A percentile compares a stretch with the other conserved stretches of the same genome.
Evolutionary conservation across 257 asterid species (phyloP).

Genomic region (Lithospermum erythrorhizon): DNA sequence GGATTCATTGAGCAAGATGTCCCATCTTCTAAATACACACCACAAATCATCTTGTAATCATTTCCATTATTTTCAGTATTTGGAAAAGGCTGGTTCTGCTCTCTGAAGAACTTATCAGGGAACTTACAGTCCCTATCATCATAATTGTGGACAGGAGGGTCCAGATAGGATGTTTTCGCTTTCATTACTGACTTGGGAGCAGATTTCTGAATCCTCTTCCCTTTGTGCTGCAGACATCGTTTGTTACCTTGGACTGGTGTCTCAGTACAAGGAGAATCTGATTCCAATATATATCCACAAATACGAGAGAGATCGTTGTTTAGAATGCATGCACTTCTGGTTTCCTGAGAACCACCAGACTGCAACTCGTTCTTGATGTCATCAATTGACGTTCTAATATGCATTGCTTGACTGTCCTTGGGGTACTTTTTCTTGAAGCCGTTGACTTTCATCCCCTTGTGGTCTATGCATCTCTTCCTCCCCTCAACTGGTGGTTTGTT

Average conservation of each 20-base stretch:
- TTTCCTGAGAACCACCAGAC: background rate
- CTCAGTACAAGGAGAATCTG: conserved; percentile 25
- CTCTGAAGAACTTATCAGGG: background rate
- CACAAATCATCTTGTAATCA: conserved; percentile 14
- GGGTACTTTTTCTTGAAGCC: conserved; percentile 25
- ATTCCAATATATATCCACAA: conserved; percentile 25
- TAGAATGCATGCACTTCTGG: background rate
- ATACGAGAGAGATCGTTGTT: conserved; percentile 1
- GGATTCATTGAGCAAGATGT: conserved; percentile 22
- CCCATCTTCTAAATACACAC: conserved; percentile 19
- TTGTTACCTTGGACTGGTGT: conserved; percentile 24
- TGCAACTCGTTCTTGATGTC: background rate
- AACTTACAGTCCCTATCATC: background rate
- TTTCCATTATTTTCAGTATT: background rate
- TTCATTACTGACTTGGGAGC: conserved; percentile 2
- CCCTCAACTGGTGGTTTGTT: conserved; percentile 48
- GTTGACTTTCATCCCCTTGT: conserved; percentile 79
- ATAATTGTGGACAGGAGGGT: conserved; percentile 3
- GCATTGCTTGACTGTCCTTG: conserved; percentile 1
- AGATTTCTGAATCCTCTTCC: conserved; percentile 12
- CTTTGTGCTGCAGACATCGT: conserved; percentile 29
- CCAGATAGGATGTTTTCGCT: conserved; percentile 7
- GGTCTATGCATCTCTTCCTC: conserved; percentile 67
- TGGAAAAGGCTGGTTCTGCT: background rate
- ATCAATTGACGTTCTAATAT: background rate